Base-by-base conservation (phyloP, 208 protist species). In the Leishmania braziliensis region DNA sequence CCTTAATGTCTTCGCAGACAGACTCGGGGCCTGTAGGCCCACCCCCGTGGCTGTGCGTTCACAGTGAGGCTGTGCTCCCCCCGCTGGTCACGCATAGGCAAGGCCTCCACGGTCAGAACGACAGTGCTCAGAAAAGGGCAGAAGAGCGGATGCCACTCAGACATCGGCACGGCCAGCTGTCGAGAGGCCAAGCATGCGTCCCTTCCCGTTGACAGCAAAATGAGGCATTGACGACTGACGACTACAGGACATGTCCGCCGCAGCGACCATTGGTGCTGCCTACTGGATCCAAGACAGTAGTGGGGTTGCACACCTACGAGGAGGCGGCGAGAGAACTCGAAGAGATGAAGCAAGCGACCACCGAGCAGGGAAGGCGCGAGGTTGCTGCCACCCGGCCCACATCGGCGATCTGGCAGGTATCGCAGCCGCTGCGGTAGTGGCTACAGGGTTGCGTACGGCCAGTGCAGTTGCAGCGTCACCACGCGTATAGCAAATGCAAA, bases 381-480 rank as follows among this genome's bases (percentile, higher is more conserved):
- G 54, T n/a, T 60, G 54, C 54, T 26, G 26, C 54, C 20, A 26
- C 54, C 5, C 0, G 26, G 4, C 54, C 20, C 54, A 60, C 39
- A 36, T 36, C 39, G 50, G 46, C 71, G 12, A 23, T 77, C 29
- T 82, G 79, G 71, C 48, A n/a, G 26, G 9, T 53, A 50, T 23
- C 77, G 50, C n/a, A 39, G 43, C 72, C 79, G 36, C 10, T 65
- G 46, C 10, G 58, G 72, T 82, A 48, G 79, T 82, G 79, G 70
- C 23, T 82, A 12, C 58, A 63, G 23, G 10, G 20, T 39, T 39
- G 36, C 1, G 36, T 39, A 0, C 36, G 36, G 36, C 36, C 1
- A 39, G 36, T 39, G 36, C 36, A 39, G 36, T 39, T 39, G 36
- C 36, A 39, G 36, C 36, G 0, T 39, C 36, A 39, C 36, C 36